Evolutionary conservation across 2,329 filamentous ascomycete genomes (phyloP), one percentile per base, ranked within the genome.

Genomic region (Cercospora brassicicola): DNA sequence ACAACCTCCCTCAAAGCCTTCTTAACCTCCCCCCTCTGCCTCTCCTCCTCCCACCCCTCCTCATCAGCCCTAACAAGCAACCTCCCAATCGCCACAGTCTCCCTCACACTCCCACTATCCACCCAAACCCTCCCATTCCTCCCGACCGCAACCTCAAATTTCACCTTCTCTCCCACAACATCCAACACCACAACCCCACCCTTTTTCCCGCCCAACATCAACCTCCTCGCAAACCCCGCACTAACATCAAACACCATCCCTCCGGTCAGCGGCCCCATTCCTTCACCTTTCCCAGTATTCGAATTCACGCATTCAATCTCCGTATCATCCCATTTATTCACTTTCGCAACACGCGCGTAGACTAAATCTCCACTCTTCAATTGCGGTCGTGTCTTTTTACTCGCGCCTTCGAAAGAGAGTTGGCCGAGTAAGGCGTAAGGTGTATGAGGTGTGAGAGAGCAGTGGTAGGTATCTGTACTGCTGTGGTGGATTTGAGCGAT

Each of bases 61-160:
- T 90, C 86, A 78, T 98, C 94, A n/a, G 90, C 90, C 77, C 92
- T 88, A 74, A 86, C 86, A 59, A 99, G 82, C 53, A 92, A 91
- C 73, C 88, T 88, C 0, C 94, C 94, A 65, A 98, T 91, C 0
- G 88, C 86, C 69, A 97, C 82, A 7, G 93, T 90, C 33, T 88
- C 89, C 81, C 87, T 90, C 42, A 90, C 82, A 69, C 84, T 90
- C 30, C 90, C 91, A 66, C 91, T 93, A 76, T 94, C 90, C 13
- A 98, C 91, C 93, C 95, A 98, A 23, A 98, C 87, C 78, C 88
- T 90, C 48, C 95, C 95, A 79, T 99, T 99, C 76, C 93, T 88
- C 18, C 95, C 95, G 8, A 97, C 91, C 0, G 94, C 94, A 68
- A 96, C 91, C 83, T 99, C 95, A 78, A 98, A 99, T 20, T 91